A percentile compares a stretch with the other conserved stretches of the same genome.
Conservation (phyloP, 169 alveolate genomes). For the Cyclospora cayetanensis region DNA sequence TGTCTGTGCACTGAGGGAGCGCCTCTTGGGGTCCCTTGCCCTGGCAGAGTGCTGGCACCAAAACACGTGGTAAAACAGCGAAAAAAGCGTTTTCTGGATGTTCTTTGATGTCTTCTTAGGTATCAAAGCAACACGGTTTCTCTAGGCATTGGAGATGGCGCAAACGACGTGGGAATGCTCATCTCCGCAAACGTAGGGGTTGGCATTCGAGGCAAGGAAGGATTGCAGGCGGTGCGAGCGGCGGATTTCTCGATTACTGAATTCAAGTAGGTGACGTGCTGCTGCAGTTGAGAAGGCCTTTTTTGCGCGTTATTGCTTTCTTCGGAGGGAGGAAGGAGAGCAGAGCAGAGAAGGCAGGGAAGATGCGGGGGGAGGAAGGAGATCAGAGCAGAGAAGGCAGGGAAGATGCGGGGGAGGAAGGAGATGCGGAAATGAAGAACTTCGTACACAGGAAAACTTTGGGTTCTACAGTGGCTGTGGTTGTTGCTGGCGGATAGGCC, state of each 20-base stretch:
- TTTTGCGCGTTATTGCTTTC: background rate
- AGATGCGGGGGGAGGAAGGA: background rate
- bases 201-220: slow-evolving; percentile 98
- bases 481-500: too few species aligned
- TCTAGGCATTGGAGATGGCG: slow-evolving; percentile 96
- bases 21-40: too few species aligned
- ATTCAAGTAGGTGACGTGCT: slow-evolving; percentile 85
- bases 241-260: slow-evolving; percentile 92
- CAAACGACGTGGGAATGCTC: slow-evolving; percentile 99
- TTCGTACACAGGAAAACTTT: too few species aligned
- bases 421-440: too few species aligned
- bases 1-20: too few species aligned
- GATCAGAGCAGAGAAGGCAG: background rate
- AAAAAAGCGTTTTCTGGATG: too few species aligned
- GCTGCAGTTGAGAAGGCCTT: too few species aligned
- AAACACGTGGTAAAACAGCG: too few species aligned
- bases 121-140: slow-evolving; percentile 70
- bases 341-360: background rate
- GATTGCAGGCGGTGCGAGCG: slow-evolving; percentile 93
- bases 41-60: too few species aligned
- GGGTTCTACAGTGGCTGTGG: too few species aligned
- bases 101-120: background rate
- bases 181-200: slow-evolving; percentile 99
- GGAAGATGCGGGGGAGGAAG: too few species aligned
- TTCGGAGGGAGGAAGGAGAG: background rate